Evolutionary conservation across 306 rosid genomes (phyloP), one percentile per base, ranked within the genome.

Genomic region (Lupinus albus): DNA sequence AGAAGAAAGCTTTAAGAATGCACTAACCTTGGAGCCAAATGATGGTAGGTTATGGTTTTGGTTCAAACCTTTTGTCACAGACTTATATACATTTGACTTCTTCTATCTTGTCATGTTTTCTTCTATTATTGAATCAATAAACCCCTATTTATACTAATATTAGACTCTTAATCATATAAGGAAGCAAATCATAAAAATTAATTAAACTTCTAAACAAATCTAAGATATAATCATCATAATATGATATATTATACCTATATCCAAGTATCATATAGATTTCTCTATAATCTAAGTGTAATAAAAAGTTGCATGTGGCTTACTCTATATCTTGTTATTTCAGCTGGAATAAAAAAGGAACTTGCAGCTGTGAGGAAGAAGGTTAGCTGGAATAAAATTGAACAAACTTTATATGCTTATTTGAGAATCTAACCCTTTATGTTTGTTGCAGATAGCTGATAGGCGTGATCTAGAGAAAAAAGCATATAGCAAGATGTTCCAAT

Each of bases 301-400:
- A 11, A 13, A 56, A 50, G 61, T 76, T 72, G 20, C 68, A 61
- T 30, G 70, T 68, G 13, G 14, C 73, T 71, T 42, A 32, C 55
- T 68, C 32, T 50, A 42, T 67, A 60, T 68, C 25, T 64, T 77
- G 18, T 58, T 28, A 20, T 80, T 62, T 64, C 87, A 92, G 98
- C 83, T 82, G 98, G 96, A 67, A 92, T 89, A 5, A 92, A 84
- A 70, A 92, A 75, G 79, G 98, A 85, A 80, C 83, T 85, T 39
- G 91, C 91, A 48, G 91, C 87, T 69, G 85, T 82, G 4, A 89
- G 76, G 85, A 87, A 79, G 79, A 89, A 72, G 92, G 98, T 87
- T 15, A 20, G 88, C 75, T 55, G n/a, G n/a, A n/a, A n/a, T n/a
- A n/a, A 59, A 68, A 57, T 17, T 62, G 33, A 70, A 21, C 50